Conservation (phyloP, 768 basidiomycete species). For the Leccinum pellstonianum region DNA sequence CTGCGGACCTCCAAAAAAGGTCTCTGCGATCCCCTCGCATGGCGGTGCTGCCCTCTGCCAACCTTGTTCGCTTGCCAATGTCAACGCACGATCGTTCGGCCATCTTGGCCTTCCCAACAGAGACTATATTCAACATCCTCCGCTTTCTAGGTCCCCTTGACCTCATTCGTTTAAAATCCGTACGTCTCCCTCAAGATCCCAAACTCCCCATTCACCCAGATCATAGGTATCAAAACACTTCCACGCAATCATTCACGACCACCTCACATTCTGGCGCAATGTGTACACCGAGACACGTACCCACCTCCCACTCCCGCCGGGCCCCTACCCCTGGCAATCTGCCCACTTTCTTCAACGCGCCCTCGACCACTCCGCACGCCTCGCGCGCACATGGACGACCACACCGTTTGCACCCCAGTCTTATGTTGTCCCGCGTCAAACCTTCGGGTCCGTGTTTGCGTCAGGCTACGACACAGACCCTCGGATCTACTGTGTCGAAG, state of each 20-base stretch:
- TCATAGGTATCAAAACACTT: constrained; percentile 18
- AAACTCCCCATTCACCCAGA: neutral
- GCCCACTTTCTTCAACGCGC: constrained; percentile 10
- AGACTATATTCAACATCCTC: constrained; percentile 18
- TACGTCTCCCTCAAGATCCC: neutral
- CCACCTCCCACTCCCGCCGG: constrained; percentile 15
- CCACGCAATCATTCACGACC: constrained; percentile 7
- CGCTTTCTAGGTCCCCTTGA: constrained; percentile 6
- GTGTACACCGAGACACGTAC: constrained; percentile 3
- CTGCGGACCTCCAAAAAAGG: no score
- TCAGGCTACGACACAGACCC: neutral
- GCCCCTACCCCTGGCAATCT: constrained; percentile 21
- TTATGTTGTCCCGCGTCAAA: no score
- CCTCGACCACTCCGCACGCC: constrained; percentile 16
- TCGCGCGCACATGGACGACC: constrained; percentile 16
- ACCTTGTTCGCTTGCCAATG: no score
- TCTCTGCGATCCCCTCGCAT: no score
- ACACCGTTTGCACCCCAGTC: constrained; percentile 5
- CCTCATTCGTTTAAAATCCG: constrained; percentile 15
- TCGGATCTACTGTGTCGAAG: constrained; percentile 13
- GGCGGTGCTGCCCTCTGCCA: no score
- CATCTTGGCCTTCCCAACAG: constrained; percentile 12
- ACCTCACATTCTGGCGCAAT: constrained; percentile 12
- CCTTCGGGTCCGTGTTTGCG: no score
- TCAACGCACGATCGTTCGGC: no score